Evolutionary conservation across 2,329 filamentous ascomycete species (phyloP).

Genomic region (Hypoxylon sp.): DNA sequence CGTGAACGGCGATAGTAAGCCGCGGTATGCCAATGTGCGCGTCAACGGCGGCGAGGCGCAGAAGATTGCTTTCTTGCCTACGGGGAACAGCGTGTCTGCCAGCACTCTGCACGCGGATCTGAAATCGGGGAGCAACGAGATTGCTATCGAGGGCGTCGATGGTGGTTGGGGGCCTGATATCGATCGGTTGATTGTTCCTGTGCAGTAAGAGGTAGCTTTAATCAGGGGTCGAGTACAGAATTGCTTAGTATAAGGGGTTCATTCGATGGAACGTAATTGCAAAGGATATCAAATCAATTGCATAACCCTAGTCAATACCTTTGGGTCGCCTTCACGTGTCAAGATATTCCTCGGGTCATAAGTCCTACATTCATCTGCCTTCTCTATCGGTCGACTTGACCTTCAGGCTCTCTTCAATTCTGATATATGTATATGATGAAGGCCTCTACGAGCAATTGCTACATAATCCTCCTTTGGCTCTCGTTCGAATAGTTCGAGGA

Average conservation of each 20-base stretch:
- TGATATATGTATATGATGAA: constrained; percentile 28
- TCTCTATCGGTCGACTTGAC: constrained; percentile 8
- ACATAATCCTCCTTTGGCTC: constrained; percentile 16
- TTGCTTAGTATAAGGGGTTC: no score
- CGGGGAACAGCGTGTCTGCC: constrained; percentile 54
- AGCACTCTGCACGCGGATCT: constrained; percentile 59
- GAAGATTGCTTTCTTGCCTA: constrained; percentile 64
- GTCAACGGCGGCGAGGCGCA: constrained; percentile 62
- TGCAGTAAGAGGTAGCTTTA: no score
- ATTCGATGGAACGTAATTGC: no score
- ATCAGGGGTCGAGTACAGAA: not conserved
- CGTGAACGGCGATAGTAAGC: constrained; percentile 61
- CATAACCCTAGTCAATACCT: no score
- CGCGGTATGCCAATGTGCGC: constrained; percentile 61
- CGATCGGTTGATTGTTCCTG: constrained; percentile 63
- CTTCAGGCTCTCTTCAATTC: constrained; percentile 21
- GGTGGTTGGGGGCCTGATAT: constrained; percentile 57
- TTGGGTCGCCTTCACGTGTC: no score
- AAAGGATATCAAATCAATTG: no score
- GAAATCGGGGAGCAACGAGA: constrained; percentile 57
- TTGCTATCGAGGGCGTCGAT: constrained; percentile 55
- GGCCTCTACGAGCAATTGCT: constrained; percentile 12
- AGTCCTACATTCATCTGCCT: not conserved
- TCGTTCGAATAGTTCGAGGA: constrained; percentile 23
- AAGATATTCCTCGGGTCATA: no score